Conservation (phyloP, 306 rosid species). For the Prunus fruticosa region DNA sequence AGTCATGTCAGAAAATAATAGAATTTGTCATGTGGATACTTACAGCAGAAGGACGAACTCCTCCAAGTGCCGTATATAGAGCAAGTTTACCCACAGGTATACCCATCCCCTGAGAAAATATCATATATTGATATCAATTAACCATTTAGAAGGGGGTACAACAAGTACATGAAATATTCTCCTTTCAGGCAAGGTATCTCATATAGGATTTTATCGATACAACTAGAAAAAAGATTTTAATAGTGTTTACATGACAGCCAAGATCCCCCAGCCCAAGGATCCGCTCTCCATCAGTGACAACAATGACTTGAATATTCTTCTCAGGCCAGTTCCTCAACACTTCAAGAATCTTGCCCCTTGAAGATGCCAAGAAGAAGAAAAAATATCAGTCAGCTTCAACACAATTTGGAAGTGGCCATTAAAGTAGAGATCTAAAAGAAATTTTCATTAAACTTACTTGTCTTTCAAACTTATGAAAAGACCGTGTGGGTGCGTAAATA, state of each 20-base stretch:
- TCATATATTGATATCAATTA: slow-evolving; percentile 13
- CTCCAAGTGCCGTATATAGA: slow-evolving; percentile 90
- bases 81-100: slow-evolving; percentile 97
- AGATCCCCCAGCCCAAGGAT: slow-evolving; percentile 96
- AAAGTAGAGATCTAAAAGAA: slow-evolving; percentile 9
- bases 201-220: neutral
- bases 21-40: slow-evolving; percentile 31
- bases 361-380: slow-evolving; percentile 6
- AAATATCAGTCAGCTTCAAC: slow-evolving; percentile 21
- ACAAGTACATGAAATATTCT: neutral
- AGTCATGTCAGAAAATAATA: slow-evolving; percentile 4
- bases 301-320: slow-evolving; percentile 92
- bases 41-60: slow-evolving; percentile 91
- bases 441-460: slow-evolving; percentile 52
- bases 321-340: slow-evolving; percentile 98
- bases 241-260: slow-evolving; percentile 76
- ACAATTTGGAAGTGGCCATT: slow-evolving; percentile 12
- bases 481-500: slow-evolving; percentile 81
- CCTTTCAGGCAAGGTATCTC: neutral
- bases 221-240: slow-evolving; percentile 1
- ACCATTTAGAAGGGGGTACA: neutral
- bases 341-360: slow-evolving; percentile 88
- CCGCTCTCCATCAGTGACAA: slow-evolving; percentile 95
- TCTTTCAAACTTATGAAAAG: slow-evolving; percentile 92
- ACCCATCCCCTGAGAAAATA: slow-evolving; percentile 83